Conservation (phyloP, 1,139 yeast species). For the Pichia sp. region DNA sequence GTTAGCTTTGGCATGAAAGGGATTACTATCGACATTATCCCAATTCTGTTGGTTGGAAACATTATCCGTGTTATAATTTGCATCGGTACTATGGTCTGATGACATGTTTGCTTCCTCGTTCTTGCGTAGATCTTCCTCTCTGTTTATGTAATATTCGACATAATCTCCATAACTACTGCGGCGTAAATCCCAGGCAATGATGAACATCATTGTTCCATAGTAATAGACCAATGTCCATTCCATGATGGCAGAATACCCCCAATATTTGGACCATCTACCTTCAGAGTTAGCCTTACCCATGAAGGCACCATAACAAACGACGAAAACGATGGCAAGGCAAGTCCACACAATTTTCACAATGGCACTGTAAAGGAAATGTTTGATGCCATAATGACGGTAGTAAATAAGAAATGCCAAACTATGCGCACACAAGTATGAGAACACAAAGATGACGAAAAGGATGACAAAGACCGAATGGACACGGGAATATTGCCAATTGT, state of each 20-base stretch:
- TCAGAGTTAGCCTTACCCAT: slow-evolving; percentile 32
- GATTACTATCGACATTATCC: slow-evolving; percentile 5
- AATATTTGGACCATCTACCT: slow-evolving; percentile 18
- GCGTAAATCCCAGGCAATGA: slow-evolving; percentile 60
- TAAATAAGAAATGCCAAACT: slow-evolving; percentile 54
- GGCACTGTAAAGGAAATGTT: slow-evolving; percentile 42
- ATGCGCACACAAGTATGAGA: slow-evolving; percentile 56
- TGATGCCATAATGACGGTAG: slow-evolving; percentile 34
- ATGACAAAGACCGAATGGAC: slow-evolving; percentile 70
- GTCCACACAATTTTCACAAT: slow-evolving; percentile 59
- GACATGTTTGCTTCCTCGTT: neutral
- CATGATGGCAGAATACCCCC: slow-evolving; percentile 49
- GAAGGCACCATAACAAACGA: slow-evolving; percentile 56
- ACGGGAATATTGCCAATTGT: slow-evolving; percentile 45
- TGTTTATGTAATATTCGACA: slow-evolving; percentile 9
- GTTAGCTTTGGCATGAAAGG: slow-evolving; percentile 1
- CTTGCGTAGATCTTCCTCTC: slow-evolving; percentile 1
- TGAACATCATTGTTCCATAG: slow-evolving; percentile 64
- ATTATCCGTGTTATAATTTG: slow-evolving; percentile 3
- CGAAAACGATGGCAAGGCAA: slow-evolving; percentile 59
- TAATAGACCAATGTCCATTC: slow-evolving; percentile 85
- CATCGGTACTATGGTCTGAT: neutral
- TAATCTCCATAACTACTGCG: slow-evolving; percentile 12
- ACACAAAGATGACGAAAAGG: slow-evolving; percentile 65
- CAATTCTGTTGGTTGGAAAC: slow-evolving; percentile 5